Base-by-base conservation (phyloP, 129 eudicot genomes). In the Glebionis coronaria region DNA sequence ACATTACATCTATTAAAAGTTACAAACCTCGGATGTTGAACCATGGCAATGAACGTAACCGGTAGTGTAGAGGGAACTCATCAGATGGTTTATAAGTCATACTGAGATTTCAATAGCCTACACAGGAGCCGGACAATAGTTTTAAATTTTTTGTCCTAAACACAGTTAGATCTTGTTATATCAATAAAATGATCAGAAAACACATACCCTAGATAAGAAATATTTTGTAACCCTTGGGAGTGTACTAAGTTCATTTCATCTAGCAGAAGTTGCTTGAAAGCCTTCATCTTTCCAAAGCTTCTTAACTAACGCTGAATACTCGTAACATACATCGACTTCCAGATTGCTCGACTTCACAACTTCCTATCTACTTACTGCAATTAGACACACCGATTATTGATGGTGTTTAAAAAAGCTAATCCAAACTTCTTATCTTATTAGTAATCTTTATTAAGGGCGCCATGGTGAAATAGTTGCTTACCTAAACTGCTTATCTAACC, bases 91-190 rank as follows among this genome's bases (percentile, higher is more conserved):
- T 92, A 63, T 88, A 93, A 44, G 78, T 83, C 18, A 35, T n/a
- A 54, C 83, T 79, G 85, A 78, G 20, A 93, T 93, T 75, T 93
- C 96, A 74, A 76, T 88, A 65, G 90, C 95, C 97, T 90, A 73
- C 60, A 76, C 59, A 78, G 6, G 19, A 72, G 29, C 47, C 13
- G 58, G 13, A 21, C 16, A 27, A 56, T 9, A 12, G 9, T 19
- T 44, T 40, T 16, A 40, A 10, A 64, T 45, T 68, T 28, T 54
- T 27, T 29, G 52, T n/a, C 5, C 29, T 61, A 14, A 56, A 14
- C 51, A 55, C 42, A 47, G 40, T 23, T 20, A 20, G 14, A 60
- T 31, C 42, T 23, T 57, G 42, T 31, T 60, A 35, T 60, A 49
- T 11, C 27, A 63, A 46, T 21, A 23, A 8, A 52, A 42, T 23